Evolutionary conservation across 371 early-diverging fungal genomes (phyloP), one percentile per base, ranked within the genome.

Genomic region (Mucor irregularis): DNA sequence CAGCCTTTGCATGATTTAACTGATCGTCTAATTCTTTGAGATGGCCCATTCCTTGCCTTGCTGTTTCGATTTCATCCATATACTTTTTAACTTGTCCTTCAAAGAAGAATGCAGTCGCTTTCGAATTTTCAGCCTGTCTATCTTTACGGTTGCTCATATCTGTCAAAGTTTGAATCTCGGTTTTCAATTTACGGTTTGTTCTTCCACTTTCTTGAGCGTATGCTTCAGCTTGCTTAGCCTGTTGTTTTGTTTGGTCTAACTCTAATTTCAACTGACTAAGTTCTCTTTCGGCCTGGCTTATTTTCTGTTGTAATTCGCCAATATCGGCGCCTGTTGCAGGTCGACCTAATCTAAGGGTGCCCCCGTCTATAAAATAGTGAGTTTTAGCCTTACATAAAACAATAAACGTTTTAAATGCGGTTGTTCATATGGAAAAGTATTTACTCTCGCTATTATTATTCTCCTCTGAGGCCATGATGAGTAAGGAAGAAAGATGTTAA

Each of bases 61-160:
- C 79, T 6, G 68, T 73, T 29, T 71, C 79, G 26, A 78, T 78
- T 49, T 78, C 79, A 34, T 78, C 79, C 58, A 63, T 73, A 35
- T 75, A 78, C 30, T 78, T 78, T 43, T 75, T 78, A 13, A 78
- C 71, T 51, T 78, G 79, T 4, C 79, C 74, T 45, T 78, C 76
- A 53, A 78, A 75, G 38, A 78, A 78, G 53, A 78, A 78, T 2
- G 79, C 73, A 0, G 76, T 78, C 14, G 79, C 79, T 37, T 78
- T 78, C 2, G 79, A 71, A 54, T 78, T 75, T 33, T 78, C 79
- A 5, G 75, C 76, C 28, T 78, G 79, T 39, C 79, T 62, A 53
- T 78, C 79, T 49, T 78, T 78, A 30, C 79, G 76, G 19, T 78
- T 73, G 49, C 69, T 68, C 79, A 78, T 75, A 40, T 78, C 79